phyloP scores from a whole-genome alignment of 305 asterid species.

The Fraxinus floribunda region DNA sequence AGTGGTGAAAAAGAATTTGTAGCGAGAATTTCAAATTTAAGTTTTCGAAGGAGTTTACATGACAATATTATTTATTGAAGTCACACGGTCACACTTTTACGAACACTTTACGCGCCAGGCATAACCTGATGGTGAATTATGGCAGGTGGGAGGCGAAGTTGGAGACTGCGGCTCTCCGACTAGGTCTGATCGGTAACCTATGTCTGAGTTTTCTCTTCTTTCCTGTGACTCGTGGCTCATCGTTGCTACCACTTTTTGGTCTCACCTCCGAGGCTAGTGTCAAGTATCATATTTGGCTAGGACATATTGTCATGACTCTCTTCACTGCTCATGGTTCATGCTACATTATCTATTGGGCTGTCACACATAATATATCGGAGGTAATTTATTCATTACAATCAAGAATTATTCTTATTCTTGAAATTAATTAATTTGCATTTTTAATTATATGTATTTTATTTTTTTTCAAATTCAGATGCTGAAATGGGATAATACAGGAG shows the following conservation, averaged over 20 bases:
- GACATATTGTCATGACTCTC: constrained; percentile 64
- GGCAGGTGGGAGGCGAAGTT: constrained; percentile 76
- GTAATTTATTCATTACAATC: constrained; percentile 24
- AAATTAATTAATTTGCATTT: background rate
- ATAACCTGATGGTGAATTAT: constrained; percentile 2
- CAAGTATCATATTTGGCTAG: constrained; percentile 88
- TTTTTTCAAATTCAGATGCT: constrained; percentile 47
- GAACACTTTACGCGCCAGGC: background rate
- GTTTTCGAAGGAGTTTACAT: background rate
- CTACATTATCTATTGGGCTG: constrained; percentile 58
- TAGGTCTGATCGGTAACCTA: constrained; percentile 74
- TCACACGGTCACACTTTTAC: background rate
- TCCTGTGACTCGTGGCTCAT: constrained; percentile 86
- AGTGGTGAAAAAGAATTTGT: too few species aligned
- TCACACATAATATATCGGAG: constrained; percentile 54
- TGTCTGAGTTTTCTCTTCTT: constrained; percentile 63
- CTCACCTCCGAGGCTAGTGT: constrained; percentile 77
- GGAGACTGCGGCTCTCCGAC: constrained; percentile 51
- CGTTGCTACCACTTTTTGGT: constrained; percentile 65
- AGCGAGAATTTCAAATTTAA: background rate
- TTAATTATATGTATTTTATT: background rate
- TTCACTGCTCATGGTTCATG: constrained; percentile 66
- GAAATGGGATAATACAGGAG: constrained; percentile 55
- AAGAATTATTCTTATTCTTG: background rate
- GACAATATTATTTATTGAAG: background rate